Evolutionary conservation across 257 asterid species (phyloP), one percentile per base, ranked within the genome.

Genomic region (Solanum rostratum): DNA sequence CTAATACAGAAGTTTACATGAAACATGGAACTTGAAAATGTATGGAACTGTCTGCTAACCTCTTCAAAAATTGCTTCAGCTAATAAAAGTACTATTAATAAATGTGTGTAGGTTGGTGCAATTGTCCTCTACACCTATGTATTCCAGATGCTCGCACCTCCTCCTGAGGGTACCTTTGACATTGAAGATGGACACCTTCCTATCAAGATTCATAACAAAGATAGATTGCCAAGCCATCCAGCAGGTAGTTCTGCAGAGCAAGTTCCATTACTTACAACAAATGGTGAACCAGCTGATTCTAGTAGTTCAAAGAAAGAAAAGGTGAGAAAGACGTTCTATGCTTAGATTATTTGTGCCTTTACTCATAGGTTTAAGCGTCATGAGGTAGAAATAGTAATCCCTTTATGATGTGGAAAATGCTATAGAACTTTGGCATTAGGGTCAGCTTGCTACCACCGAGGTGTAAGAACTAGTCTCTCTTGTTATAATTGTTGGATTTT

Each of bases 121-220:
- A 94, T 97, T 87, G 82, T 95, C 87, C 90, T 97, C 57, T 97
- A 97, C 88, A 97, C 99, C 84, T 97, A 94, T 87, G 99, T 97
- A 59, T 97, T 94, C 90, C 89, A 92, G 12, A 97, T 97, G 99
- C 95, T 95, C 46, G 93, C 97, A 84, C 98, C 99, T 86, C 99
- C 99, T 74, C 93, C 93, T 7, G 97, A 91, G 86, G 98, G 99
- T 60, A 88, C 94, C 57, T 95, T 91, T 65, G 97, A 97, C 68
- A 46, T 85, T 82, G 95, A 84, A 68, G 97, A 91, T 83, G 92
- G 60, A 46, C 84, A 85, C 82, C 85, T 87, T 83, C 92, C 92
- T 52, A 22, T 89, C 83, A 94, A 93, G 87, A 87, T 18, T 86
- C 88, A 90, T 83, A 33, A 85, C 8, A 88, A 88, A 81, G 88